A percentile compares a stretch with the other conserved stretches of the same genome.
Evolutionary conservation across 208 protist genomes (phyloP).

Genomic region (Crithidia fasciculata): DNA sequence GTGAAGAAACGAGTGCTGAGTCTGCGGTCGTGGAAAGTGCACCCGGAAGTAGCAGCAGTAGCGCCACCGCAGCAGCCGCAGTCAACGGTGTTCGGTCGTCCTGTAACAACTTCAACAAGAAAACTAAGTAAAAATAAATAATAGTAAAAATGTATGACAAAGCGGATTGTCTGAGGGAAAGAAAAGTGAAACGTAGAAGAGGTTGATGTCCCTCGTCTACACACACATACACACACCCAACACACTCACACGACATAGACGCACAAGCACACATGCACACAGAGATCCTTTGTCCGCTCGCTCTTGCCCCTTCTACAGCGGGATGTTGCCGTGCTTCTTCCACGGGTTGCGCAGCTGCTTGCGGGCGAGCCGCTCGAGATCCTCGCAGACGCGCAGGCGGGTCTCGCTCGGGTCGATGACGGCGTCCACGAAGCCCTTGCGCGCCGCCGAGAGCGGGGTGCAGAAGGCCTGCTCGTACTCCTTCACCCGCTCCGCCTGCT

Average conservation of each 20-base stretch:
- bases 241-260: background rate
- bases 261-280: background rate
- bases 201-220: background rate
- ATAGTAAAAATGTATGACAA: background rate
- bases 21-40: conserved; percentile 9
- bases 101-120: conserved; percentile 2
- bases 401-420: conserved; percentile 92
- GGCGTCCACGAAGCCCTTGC: conserved; percentile 95
- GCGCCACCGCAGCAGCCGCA: background rate
- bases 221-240: background rate
- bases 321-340: conserved; percentile 97
- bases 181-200: conserved; percentile 18
- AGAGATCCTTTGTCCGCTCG: background rate
- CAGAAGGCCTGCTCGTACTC: conserved; percentile 90
- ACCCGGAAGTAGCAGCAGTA: conserved; percentile 1
- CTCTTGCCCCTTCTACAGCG: conserved; percentile 59
- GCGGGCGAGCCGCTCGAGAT: conserved; percentile 89
- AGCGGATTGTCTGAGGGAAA: background rate
- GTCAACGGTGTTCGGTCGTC: background rate
- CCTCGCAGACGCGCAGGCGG: conserved; percentile 87
- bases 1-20: background rate
- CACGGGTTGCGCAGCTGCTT: conserved; percentile 90
- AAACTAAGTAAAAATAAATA: conserved; percentile 41
- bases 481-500: conserved; percentile 58
- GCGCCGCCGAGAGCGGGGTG: conserved; percentile 90